These are phyloP conservation scores for Xylaria scruposa DNA, from an alignment of 495 filamentous ascomycete species.

Conservation along the genomic window DNA sequence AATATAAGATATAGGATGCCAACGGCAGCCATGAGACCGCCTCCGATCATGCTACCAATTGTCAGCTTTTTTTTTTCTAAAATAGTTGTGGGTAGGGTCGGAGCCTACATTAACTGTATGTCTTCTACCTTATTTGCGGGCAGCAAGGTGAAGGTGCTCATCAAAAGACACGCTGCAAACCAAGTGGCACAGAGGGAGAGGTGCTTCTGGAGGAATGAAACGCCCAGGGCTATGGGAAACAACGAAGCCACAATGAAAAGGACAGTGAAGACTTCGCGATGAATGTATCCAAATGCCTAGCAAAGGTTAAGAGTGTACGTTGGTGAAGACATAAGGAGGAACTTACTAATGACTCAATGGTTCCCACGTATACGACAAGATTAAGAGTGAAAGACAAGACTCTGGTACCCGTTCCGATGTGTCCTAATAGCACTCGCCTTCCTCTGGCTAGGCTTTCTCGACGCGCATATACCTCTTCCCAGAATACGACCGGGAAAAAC, in stretches of 20 bases:
- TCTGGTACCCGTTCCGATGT: slow-evolving; percentile 64
- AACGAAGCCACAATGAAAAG: slow-evolving; percentile 76
- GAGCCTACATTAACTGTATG: slow-evolving; percentile 74
- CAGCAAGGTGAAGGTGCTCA: slow-evolving; percentile 91
- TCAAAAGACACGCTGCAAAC: slow-evolving; percentile 75
- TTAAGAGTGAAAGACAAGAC: slow-evolving; percentile 67
- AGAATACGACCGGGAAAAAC: slow-evolving; percentile 91
- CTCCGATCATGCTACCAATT: slow-evolving; percentile 70
- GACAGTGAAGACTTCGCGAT: slow-evolving; percentile 83
- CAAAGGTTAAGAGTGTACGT: slow-evolving; percentile 34
- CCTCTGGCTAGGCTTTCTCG: slow-evolving; percentile 73
- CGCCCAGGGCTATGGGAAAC: slow-evolving; percentile 81
- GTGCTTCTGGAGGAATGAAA: slow-evolving; percentile 71
- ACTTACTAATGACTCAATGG: slow-evolving; percentile 85
- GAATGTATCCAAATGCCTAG: slow-evolving; percentile 79
- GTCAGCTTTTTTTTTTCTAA: slow-evolving; percentile 38
- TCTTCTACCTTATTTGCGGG: slow-evolving; percentile 86
- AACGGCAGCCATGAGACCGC: slow-evolving; percentile 76
- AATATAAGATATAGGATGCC: slow-evolving; percentile 83
- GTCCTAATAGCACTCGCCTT: slow-evolving; percentile 68
- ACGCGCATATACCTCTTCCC: slow-evolving; percentile 92
- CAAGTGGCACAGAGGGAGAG: slow-evolving; percentile 70
- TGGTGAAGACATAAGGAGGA: neutral
- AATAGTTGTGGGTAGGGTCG: neutral
- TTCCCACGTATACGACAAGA: slow-evolving; percentile 66